These are phyloP conservation scores for Lunasporangiospora selenospora DNA, from an alignment of 192 early-diverging fungal genomes.

Conservation along the genomic window DNA sequence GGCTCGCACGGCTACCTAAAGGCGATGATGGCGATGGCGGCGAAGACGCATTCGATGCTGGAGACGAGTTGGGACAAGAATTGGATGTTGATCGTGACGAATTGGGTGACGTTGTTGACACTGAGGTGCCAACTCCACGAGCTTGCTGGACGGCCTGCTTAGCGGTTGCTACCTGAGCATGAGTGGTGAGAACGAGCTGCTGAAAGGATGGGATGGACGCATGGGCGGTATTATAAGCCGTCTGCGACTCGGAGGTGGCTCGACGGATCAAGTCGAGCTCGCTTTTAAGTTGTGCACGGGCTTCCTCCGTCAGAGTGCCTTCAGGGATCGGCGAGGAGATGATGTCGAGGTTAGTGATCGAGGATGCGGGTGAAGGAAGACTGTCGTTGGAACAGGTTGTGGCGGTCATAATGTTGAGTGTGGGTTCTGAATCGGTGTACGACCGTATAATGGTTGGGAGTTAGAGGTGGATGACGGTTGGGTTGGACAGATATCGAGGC, in stretches of 20 bases:
- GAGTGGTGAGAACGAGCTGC: conserved; percentile 40
- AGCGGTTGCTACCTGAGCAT: conserved; percentile 39
- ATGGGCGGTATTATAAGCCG: conserved; percentile 40
- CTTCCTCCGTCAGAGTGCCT: conserved; percentile 18
- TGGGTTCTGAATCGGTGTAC: too few species aligned
- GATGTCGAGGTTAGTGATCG: conserved; percentile 10
- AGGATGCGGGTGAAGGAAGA: conserved; percentile 20
- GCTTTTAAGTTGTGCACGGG: conserved; percentile 28
- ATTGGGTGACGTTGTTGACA: conserved; percentile 7
- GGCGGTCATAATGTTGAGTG: conserved; percentile 27
- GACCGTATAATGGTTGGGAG: too few species aligned
- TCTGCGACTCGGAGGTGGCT: conserved; percentile 19
- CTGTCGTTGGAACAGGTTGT: conserved; percentile 30
- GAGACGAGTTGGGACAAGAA: conserved; percentile 3
- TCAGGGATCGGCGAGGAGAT: conserved; percentile 21
- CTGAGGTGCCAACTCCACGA: conserved; percentile 17
- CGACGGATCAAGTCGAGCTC: conserved; percentile 32
- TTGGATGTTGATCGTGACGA: conserved; percentile 7
- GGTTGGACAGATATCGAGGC: too few species aligned
- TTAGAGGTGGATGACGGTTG: too few species aligned
- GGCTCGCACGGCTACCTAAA: conserved; percentile 2
- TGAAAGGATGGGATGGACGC: conserved; percentile 40
- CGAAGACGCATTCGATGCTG: conserved; percentile 30
- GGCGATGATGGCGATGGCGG: conserved; percentile 41
- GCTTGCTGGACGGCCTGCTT: conserved; percentile 35